Base-by-base conservation (phyloP, 1,139 yeast species). In the Wickerhamiella pararugosa region DNA sequence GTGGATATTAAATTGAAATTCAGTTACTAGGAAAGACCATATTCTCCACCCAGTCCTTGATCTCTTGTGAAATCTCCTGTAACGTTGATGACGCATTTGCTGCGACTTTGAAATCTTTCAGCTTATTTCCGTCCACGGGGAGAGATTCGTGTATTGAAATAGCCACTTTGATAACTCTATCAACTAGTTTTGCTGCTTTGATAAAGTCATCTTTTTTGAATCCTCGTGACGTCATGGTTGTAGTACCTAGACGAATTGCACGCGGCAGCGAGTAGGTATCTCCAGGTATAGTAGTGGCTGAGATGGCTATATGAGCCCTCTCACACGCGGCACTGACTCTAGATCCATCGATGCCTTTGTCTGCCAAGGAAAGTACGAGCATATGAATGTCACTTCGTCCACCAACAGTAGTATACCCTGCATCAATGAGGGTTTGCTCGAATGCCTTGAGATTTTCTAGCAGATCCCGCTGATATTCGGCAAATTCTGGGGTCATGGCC, bases 221-320 rank as follows among this genome's bases (percentile, higher is more conserved):
- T 53, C 98, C 98, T 69, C 98, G 80, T 47, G 97, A 82, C 49
- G 96, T 75, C 98, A 90, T 90, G 48, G 97, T 96, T 54, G 98
- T 97, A 36, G 98, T 86, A 61, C 98, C 98, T 51, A 90, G 79
- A 69, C 98, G 82, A 49, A 90, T 77, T 63, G 98, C 98, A 62
- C 94, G 93, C 59, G 98, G 98, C 53, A 90, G 73, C 47, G 97
- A 96, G 45, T 95, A 84, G 68, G 81, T 84, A 64, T 90, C 98
- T 59, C 97, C 97, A 49, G 98, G 97, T 53, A 90, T 86, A 39
- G 98, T 80, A 71, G 92, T 90, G 67, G 90, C 90, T 72, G 90
- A 87, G 57, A 86, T 74, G 28, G 97, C 96, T 62, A 90, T 86
- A 71, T 90, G 90, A 58, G 84, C 80, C 59, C 81, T 79, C 66